phyloP scores from a whole-genome alignment of 441 rosid species.

The Gossypium schwendimanii region DNA sequence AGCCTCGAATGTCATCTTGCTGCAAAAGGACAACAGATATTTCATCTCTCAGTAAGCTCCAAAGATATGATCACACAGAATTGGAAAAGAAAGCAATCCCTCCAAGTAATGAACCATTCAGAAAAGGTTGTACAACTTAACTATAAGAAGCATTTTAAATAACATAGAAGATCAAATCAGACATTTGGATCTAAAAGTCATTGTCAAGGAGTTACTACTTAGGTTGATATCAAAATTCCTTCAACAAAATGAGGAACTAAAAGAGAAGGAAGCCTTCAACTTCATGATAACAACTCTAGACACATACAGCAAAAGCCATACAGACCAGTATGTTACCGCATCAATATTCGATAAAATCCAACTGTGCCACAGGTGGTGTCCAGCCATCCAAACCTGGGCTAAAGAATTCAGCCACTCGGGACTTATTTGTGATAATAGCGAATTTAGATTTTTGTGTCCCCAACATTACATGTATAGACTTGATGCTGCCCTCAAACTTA shows the following conservation, averaged over 20 bases:
- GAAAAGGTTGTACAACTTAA: neutral
- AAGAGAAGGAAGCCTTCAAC: neutral
- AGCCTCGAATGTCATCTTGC: constrained; percentile 94
- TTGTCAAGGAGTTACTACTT: neutral
- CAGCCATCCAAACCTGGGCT: neutral
- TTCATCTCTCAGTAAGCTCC: neutral
- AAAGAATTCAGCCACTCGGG: neutral
- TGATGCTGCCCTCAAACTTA: neutral
- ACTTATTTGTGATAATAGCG: neutral
- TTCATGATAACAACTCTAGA: neutral
- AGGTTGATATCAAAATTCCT: neutral
- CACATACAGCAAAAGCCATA: neutral
- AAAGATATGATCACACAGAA: neutral
- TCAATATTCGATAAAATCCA: neutral
- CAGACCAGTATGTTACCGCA: neutral
- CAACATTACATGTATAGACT: constrained; percentile 1
- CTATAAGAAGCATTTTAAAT: neutral
- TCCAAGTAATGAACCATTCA: neutral
- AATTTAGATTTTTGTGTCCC: neutral
- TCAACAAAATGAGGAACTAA: neutral
- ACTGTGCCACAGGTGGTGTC: neutral
- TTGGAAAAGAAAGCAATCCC: neutral
- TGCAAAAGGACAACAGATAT: constrained; percentile 27
- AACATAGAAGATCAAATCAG: neutral
- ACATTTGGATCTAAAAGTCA: neutral